A percentile compares a stretch with the other conserved stretches of the same genome.
These are phyloP conservation scores for Caloboletus firmus DNA, from an alignment of 1,284 basidiomycete genomes.

Conservation along the genomic window DNA sequence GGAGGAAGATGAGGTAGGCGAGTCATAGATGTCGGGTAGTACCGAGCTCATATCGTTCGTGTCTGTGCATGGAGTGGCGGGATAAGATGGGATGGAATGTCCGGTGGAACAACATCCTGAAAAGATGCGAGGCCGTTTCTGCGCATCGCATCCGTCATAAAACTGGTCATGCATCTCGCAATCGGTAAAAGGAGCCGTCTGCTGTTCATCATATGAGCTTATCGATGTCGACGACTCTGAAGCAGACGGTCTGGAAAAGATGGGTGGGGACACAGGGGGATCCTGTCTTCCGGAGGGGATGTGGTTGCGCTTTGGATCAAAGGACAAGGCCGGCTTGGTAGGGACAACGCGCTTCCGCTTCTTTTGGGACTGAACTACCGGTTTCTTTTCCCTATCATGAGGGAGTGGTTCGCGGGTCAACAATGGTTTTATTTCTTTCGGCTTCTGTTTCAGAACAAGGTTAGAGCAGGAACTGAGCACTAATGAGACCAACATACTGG, in stretches of 20 bases:
- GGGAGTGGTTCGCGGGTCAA: constrained; percentile 26
- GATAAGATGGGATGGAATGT: constrained; percentile 8
- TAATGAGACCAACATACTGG: constrained; percentile 24
- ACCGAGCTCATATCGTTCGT: constrained; percentile 12
- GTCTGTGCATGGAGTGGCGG: constrained; percentile 17
- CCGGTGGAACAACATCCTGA: constrained; percentile 9
- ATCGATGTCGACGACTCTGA: constrained; percentile 9
- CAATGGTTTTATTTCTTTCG: constrained; percentile 24
- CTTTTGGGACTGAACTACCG: constrained; percentile 13
- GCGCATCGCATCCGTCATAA: constrained; percentile 13
- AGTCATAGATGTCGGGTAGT: constrained; percentile 21
- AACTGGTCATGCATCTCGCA: constrained; percentile 5
- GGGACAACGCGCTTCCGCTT: constrained; percentile 28
- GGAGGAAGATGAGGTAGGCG: constrained; percentile 28
- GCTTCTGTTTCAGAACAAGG: constrained; percentile 22
- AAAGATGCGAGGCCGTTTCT: constrained; percentile 17
- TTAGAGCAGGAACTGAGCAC: constrained; percentile 15
- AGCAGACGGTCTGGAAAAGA: constrained; percentile 8
- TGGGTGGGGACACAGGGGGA: constrained; percentile 6
- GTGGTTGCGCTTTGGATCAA: constrained; percentile 15
- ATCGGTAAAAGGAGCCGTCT: constrained; percentile 4
- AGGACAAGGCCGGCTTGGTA: constrained; percentile 20
- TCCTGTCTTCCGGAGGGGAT: constrained; percentile 29
- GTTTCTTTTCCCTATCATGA: constrained; percentile 26
- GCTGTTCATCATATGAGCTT: constrained; percentile 15